phyloP scores from a whole-genome alignment of 345 rosid species.

The Eucalyptus pauciflora region DNA sequence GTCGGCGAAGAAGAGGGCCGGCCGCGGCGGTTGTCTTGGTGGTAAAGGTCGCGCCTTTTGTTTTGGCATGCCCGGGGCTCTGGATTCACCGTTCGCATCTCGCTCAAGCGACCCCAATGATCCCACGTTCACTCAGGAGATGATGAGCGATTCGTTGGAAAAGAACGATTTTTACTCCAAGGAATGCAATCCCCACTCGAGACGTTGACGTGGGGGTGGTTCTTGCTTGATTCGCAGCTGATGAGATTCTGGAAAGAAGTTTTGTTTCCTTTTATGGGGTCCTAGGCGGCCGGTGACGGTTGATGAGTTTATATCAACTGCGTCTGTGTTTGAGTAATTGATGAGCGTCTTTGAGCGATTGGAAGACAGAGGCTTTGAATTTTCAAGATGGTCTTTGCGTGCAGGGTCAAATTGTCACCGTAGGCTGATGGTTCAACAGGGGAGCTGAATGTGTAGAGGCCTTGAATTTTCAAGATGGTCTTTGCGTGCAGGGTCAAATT shows the following conservation, averaged over 20 bases:
- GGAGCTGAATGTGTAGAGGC: not conserved
- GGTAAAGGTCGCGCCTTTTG: constrained; percentile 11
- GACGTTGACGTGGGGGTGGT: not conserved
- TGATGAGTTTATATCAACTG: not conserved
- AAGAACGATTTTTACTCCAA: constrained; percentile 36
- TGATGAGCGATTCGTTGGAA: constrained; percentile 34
- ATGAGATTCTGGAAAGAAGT: not conserved
- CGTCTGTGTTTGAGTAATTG: not conserved
- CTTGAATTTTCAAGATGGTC: not conserved
- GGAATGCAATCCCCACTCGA: constrained; percentile 36
- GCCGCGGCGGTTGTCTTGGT: not conserved
- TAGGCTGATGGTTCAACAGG: not conserved
- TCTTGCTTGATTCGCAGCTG: not conserved
- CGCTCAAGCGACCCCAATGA: constrained; percentile 34
- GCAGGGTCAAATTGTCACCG: not conserved
- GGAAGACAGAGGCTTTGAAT: not conserved
- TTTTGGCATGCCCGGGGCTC: constrained; percentile 8
- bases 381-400: not conserved
- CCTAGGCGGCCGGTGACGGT: not conserved
- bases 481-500: not conserved
- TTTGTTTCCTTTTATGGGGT: not conserved
- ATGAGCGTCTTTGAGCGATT: not conserved
- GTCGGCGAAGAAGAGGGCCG: not conserved
- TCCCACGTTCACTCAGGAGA: constrained; percentile 19
- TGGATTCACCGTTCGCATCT: constrained; percentile 23